A percentile compares a stretch with the other conserved stretches of the same genome.
Conservation (phyloP, 2,329 filamentous ascomycete genomes). For the Zasmidium citrigriseum region DNA sequence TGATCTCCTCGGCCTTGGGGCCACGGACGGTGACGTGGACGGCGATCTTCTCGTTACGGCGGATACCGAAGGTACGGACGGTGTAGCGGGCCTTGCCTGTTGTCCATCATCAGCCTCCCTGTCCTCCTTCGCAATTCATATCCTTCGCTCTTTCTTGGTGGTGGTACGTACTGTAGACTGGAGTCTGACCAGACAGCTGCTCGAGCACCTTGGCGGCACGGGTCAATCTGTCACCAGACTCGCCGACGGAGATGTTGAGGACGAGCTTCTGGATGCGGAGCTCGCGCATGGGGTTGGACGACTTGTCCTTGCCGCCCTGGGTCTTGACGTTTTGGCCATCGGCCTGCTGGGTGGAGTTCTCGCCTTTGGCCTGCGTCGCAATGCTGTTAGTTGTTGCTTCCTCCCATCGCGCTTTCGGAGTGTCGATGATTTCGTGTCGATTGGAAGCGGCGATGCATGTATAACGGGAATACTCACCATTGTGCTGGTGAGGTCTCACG, state of each 20-base stretch:
- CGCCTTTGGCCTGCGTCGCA: constrained; percentile 27
- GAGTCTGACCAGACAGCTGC: constrained; percentile 98
- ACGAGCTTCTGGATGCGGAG: constrained; percentile 99
- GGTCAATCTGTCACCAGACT: constrained; percentile 99
- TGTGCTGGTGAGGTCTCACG: constrained; percentile 43
- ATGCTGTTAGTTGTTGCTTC: constrained; percentile 14
- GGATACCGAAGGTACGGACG: constrained; percentile 99
- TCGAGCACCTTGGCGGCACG: constrained; percentile 99
- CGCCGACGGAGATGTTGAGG: constrained; percentile 99
- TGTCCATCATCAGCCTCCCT: constrained; percentile 8
- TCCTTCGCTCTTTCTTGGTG: not conserved
- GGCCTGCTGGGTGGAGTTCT: constrained; percentile 34
- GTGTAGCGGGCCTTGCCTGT: constrained; percentile 99
- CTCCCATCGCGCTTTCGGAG: constrained; percentile 10
- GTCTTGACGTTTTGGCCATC: constrained; percentile 29
- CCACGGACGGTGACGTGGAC: constrained; percentile 99
- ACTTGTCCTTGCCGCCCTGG: constrained; percentile 60
- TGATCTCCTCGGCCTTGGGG: constrained; percentile 99
- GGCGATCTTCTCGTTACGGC: constrained; percentile 99
- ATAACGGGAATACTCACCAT: constrained; percentile 51
- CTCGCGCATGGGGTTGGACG: constrained; percentile 98
- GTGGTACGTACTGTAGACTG: constrained; percentile 84
- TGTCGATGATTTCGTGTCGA: not conserved
- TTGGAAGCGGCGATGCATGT: not conserved
- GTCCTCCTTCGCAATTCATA: not conserved